A percentile compares a stretch with the other conserved stretches of the same genome.
Evolutionary conservation across 1,139 yeast genomes (phyloP).

Genomic region (Sugiyamaella grinbergsii): DNA sequence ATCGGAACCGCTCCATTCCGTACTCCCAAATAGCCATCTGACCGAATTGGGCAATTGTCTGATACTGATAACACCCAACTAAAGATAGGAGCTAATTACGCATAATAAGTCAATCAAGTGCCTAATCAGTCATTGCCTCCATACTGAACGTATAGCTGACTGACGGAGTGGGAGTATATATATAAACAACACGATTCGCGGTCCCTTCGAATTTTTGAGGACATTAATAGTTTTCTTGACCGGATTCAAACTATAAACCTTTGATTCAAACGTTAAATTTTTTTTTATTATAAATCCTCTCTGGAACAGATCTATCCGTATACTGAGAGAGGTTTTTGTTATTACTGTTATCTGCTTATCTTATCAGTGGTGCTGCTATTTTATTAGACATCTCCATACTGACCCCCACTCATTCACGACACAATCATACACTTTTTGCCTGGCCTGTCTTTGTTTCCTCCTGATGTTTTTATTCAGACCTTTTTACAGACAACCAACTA

Average conservation of each 20-base stretch:
- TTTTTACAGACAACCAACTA: constrained; percentile 8
- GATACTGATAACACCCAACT: constrained; percentile 9
- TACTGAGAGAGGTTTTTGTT: too few relatives aligned
- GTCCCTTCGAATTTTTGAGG: too few relatives aligned
- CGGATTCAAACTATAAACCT: too few relatives aligned
- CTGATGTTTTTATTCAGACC: constrained; percentile 15
- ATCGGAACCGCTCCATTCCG: constrained; percentile 12
- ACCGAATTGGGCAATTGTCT: constrained; percentile 3
- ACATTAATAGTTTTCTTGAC: too few relatives aligned
- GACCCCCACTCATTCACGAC: not conserved
- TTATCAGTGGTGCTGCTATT: too few relatives aligned
- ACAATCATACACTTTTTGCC: not conserved
- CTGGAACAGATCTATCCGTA: too few relatives aligned
- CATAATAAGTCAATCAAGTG: constrained; percentile 13
- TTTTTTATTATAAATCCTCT: not conserved
- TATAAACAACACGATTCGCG: constrained; percentile 17
- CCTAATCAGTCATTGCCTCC: constrained; percentile 17
- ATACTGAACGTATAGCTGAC: not conserved
- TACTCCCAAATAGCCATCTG: constrained; percentile 1
- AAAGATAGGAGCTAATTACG: constrained; percentile 17
- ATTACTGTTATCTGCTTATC: too few relatives aligned
- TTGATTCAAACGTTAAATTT: too few relatives aligned
- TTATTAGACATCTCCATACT: not conserved
- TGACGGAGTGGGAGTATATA: not conserved
- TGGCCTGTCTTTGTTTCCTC: not conserved